Base-by-base conservation (phyloP, 768 basidiomycete species). In the Suillus brevipes region DNA sequence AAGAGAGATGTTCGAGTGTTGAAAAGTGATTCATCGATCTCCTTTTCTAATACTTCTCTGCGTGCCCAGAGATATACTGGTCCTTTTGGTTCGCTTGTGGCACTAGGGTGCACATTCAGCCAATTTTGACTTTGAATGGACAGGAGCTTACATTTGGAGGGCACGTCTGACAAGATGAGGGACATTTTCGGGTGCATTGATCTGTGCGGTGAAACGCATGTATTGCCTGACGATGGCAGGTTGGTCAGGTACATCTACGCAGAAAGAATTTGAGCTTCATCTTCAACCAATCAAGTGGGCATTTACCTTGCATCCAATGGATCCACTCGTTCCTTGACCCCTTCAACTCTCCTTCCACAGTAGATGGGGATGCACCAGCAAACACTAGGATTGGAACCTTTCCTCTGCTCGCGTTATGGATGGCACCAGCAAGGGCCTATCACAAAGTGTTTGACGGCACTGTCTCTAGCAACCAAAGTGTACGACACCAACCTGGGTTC, bases 41-140 rank as follows among this genome's bases (percentile, higher is more conserved):
- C 85, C 71, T 89, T 82, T 68, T 91, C 89, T 80, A 87, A 86
- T 0, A 83, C 81, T 70, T 91, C 90, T n/a, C 90, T 81, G 18
- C 88, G 81, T 14, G 84, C 88, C 87, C 88, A 91, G 9, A 90
- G 78, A 72, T 92, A 91, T 1, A 89, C 88, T 0, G 90, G 90
- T 0, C 90, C 89, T 71, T 84, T 87, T 0, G 90, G 90, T 36
- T 86, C 84, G 61, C 87, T 89, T n/a, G 76, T 84, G 6, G 90
- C 89, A 67, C 89, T 90, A 52, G 13, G 25, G 38, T 10, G 37
- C 53, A 49, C 61, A 65, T 18, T 66, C 12, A 67, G 50, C 45
- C 28, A 36, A 20, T 6, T 16, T 23, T 40, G 45, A 9, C 28
- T 50, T 37, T 18, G 25, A 52, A 3, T 25, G 9, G 8, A 53